These are phyloP conservation scores for Agrocybe pediades DNA, from an alignment of 768 basidiomycete genomes.

Conservation along the genomic window DNA sequence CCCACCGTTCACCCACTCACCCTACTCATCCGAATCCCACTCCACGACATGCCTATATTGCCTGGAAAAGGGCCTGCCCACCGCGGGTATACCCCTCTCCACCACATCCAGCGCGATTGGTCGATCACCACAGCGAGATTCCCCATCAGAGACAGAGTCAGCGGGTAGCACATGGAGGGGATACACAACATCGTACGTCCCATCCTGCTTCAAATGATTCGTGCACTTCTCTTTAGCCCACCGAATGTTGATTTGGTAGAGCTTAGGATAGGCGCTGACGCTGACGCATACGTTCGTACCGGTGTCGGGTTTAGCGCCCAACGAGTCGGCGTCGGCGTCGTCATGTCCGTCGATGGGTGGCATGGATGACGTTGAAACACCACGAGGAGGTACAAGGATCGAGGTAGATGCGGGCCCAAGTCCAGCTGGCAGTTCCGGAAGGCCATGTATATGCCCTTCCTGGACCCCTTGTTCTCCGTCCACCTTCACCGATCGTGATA, in stretches of 20 bases:
- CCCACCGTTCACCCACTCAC: too few species aligned
- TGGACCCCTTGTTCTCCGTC: background rate
- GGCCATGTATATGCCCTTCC: too few species aligned
- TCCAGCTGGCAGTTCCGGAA: too few species aligned
- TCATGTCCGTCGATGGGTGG: too few species aligned
- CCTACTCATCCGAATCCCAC: too few species aligned
- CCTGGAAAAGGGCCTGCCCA: constrained; percentile 41
- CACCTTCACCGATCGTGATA: background rate
- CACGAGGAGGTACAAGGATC: too few species aligned
- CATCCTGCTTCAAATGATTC: constrained; percentile 52
- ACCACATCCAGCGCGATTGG: constrained; percentile 24
- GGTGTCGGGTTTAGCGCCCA: too few species aligned
- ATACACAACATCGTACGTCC: constrained; percentile 37
- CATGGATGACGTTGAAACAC: too few species aligned
- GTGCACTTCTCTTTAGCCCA: constrained; percentile 49
- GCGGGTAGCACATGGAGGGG: constrained; percentile 23
- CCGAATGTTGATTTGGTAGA: constrained; percentile 47
- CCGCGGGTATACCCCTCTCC: constrained; percentile 44
- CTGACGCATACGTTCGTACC: too few species aligned
- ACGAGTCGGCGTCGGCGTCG: too few species aligned
- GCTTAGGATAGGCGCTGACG: constrained; percentile 21
- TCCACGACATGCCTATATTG: constrained; percentile 27
- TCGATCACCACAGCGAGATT: background rate
- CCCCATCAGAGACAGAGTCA: background rate
- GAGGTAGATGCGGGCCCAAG: too few species aligned